These are phyloP conservation scores for Botryosphaeria dothidea DNA, from an alignment of 2,329 filamentous ascomycete genomes.

Conservation along the genomic window DNA sequence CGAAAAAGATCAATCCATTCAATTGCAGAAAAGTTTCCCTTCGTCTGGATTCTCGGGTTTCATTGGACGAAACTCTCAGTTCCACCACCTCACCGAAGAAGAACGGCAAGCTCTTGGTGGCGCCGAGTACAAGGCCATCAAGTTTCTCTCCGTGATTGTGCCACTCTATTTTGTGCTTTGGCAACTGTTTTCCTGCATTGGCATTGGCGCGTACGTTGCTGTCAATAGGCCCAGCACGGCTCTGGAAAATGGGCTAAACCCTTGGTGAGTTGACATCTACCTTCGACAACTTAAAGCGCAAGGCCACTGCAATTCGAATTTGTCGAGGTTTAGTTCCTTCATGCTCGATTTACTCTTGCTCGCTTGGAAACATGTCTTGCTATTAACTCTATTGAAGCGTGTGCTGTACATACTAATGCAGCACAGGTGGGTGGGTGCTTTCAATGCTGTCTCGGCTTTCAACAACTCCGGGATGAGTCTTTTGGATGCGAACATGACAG, in stretches of 20 bases:
- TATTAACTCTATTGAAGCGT: too few relatives aligned
- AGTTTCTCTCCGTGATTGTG: constrained; percentile 60
- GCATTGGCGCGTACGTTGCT: constrained; percentile 62
- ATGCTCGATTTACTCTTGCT: too few relatives aligned
- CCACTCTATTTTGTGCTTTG: constrained; percentile 61
- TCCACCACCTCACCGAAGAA: constrained; percentile 53
- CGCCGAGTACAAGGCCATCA: constrained; percentile 64
- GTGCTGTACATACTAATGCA: too few relatives aligned
- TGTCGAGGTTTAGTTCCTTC: too few relatives aligned
- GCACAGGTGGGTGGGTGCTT: constrained; percentile 61
- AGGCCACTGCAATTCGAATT: neutral
- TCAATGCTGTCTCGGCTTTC: constrained; percentile 68
- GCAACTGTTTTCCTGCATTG: constrained; percentile 61
- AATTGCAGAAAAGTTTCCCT: constrained; percentile 22
- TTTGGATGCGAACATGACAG: constrained; percentile 65
- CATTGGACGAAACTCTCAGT: constrained; percentile 52
- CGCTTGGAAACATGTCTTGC: too few relatives aligned
- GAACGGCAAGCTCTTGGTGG: constrained; percentile 62
- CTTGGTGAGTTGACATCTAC: constrained; percentile 46
- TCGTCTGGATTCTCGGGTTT: constrained; percentile 34
- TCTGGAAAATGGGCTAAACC: constrained; percentile 58
- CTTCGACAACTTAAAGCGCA: neutral
- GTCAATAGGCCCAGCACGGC: constrained; percentile 53
- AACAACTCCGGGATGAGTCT: constrained; percentile 72
- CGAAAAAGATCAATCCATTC: neutral